A percentile compares a stretch with the other conserved stretches of the same genome.
Conservation (phyloP, 805 yeast genomes). For the Nakazawaea ishiwadae region DNA sequence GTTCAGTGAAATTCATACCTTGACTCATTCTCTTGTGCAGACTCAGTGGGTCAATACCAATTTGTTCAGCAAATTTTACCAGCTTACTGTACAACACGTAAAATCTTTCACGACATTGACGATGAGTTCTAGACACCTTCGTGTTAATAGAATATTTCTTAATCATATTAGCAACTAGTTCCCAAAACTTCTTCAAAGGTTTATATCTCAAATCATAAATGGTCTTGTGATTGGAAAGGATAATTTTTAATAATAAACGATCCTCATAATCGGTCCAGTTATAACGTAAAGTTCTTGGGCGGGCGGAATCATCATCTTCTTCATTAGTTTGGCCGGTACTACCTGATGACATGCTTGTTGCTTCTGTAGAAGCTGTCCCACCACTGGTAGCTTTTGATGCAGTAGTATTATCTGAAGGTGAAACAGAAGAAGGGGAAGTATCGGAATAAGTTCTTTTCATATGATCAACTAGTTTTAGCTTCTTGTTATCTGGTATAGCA, state of each 20-base stretch:
- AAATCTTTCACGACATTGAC: constrained; percentile 13
- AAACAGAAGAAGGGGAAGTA: neutral
- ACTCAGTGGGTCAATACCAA: constrained; percentile 9
- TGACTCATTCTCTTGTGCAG: constrained; percentile 5
- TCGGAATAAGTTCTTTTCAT: no score
- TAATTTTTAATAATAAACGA: constrained; percentile 8
- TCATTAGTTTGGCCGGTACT: neutral
- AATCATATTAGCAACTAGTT: constrained; percentile 8
- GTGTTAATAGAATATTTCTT: constrained; percentile 2
- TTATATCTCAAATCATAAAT: constrained; percentile 7
- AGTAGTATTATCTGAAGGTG: neutral
- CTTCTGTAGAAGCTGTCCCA: neutral
- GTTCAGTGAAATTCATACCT: constrained; percentile 11
- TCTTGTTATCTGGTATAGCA: neutral
- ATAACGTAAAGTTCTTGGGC: constrained; percentile 7
- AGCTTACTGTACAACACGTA: constrained; percentile 11
- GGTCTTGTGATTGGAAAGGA: constrained; percentile 7
- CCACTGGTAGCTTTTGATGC: neutral
- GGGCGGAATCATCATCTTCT: constrained; percentile 4
- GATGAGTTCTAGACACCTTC: constrained; percentile 10
- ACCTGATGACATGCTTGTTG: neutral
- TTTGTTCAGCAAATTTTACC: constrained; percentile 12
- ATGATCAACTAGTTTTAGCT: no score
- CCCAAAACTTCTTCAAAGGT: constrained; percentile 14
- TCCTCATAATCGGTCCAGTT: constrained; percentile 13